Conservation (phyloP, 352 stramenopile genomes). For the Lagenidium giganteum region DNA sequence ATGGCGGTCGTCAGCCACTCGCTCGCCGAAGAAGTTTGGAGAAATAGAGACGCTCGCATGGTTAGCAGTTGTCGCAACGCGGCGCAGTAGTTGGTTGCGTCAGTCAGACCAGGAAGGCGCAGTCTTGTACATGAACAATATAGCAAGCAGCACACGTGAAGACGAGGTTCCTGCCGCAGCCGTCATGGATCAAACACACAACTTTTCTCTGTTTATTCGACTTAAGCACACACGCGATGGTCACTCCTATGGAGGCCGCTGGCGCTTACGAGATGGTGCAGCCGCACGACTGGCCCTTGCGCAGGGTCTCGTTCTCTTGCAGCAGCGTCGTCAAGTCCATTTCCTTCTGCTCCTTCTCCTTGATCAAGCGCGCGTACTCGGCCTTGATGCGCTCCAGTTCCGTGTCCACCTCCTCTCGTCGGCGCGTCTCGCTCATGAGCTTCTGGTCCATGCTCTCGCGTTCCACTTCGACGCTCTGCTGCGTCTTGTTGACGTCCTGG, state of each 20-base stretch:
- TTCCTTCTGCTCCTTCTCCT: constrained; percentile 78
- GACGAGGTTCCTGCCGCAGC: too few relatives aligned
- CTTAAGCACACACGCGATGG: too few relatives aligned
- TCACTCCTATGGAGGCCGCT: too few relatives aligned
- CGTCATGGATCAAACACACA: too few relatives aligned
- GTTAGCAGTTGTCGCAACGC: too few relatives aligned
- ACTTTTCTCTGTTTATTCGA: too few relatives aligned
- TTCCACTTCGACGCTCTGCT: constrained; percentile 75
- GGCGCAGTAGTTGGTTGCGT: too few relatives aligned
- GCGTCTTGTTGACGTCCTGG: constrained; percentile 47
- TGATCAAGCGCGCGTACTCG: constrained; percentile 65
- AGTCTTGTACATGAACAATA: too few relatives aligned
- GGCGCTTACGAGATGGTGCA: constrained; percentile 58
- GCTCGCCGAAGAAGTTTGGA: background rate
- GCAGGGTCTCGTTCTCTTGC: constrained; percentile 74
- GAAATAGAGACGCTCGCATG: too few relatives aligned
- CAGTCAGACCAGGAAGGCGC: too few relatives aligned
- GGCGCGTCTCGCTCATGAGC: constrained; percentile 47
- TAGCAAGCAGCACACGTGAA: too few relatives aligned
- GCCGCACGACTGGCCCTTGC: constrained; percentile 59
- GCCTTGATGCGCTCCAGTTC: constrained; percentile 62
- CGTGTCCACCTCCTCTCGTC: constrained; percentile 47
- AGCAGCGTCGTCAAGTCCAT: constrained; percentile 75
- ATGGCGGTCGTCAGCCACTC: background rate
- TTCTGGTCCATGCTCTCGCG: constrained; percentile 69